Base-by-base conservation (phyloP, 2,329 filamentous ascomycete species). In the Parasarocladium wereldwijsianum region DNA sequence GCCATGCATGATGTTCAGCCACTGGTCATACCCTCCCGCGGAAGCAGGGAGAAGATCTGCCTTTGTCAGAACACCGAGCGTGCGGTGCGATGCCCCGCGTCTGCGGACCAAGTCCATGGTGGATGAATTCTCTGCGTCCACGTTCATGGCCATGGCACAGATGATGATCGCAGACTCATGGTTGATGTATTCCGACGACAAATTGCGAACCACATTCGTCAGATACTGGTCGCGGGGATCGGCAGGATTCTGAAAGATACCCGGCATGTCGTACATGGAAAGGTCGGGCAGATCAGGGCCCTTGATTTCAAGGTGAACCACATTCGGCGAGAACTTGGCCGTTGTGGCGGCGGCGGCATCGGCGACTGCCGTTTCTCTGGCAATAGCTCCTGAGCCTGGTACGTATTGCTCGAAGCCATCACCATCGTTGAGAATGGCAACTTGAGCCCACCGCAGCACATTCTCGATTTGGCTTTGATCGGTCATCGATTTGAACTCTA, bases 231-330 rank as follows among this genome's bases (percentile, higher is more conserved):
- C 73, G 3, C 69, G 59, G 6, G 66, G 66, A 6, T 72, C 61
- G 2, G 72, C 69, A 0, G 76, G 66, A 6, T 76, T 76, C 13
- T 74, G 71, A 36, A 93, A 87, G 0, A 92, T 72, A 0, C 85
- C 85, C 0, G 85, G 85, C 1, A 93, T 62, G 36, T 93, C 85
- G 36, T 82, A 87, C 41, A 93, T 92, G 0, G 77, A 83, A 0
- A 93, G 48, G 5, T 82, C 73, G 0, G 82, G 76, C 0, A 87
- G 62, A 0, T 61, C 63, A 0, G 79, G 78, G 0, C 76, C 78
- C 0, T 71, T 71, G 16, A 93, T 84, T 31, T 84, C 70, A 0
- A 93, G 58, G 0, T 75, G 67, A 0, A 93, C 75, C 0, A 85
- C 65, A 38, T 93, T 93, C 0, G 85, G 85, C 0, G 78, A 84